Percentiles rank a stretch among this genome's conserved stretches.
These are phyloP conservation scores for Trichosporon faecale DNA, from an alignment of 1,284 basidiomycete species.

Conservation along the genomic window DNA sequence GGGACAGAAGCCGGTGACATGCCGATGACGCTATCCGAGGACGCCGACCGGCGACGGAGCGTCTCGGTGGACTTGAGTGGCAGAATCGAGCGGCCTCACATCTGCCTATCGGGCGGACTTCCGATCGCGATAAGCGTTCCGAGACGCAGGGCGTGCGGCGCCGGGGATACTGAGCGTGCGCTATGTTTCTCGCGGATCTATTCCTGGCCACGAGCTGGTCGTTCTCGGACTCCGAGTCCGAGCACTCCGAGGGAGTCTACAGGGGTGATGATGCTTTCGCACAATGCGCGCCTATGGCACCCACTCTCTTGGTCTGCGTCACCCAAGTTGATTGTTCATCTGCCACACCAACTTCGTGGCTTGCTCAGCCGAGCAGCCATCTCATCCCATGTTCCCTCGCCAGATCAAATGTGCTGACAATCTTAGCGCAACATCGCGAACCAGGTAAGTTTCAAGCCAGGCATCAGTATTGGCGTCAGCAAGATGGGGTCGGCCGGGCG, in stretches of 20 bases:
- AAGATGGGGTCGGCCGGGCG: background rate
- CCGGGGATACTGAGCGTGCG: background rate
- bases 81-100: background rate
- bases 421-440: constrained; percentile 5
- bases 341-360: background rate
- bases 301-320: background rate
- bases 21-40: background rate
- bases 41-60: background rate
- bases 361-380: background rate
- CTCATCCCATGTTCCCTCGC: background rate
- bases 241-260: background rate
- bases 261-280: background rate
- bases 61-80: background rate
- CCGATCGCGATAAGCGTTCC: background rate
- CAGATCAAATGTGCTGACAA: background rate
- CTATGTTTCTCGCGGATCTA: background rate
- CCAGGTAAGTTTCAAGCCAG: background rate
- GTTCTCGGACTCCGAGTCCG: background rate
- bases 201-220: background rate
- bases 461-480: background rate
- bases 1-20: too few relatives aligned
- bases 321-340: background rate
- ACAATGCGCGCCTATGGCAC: background rate
- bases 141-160: background rate
- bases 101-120: background rate